phyloP scores from a whole-genome alignment of 192 early-diverging fungal species.

The Entomortierella chlamydospora region DNA sequence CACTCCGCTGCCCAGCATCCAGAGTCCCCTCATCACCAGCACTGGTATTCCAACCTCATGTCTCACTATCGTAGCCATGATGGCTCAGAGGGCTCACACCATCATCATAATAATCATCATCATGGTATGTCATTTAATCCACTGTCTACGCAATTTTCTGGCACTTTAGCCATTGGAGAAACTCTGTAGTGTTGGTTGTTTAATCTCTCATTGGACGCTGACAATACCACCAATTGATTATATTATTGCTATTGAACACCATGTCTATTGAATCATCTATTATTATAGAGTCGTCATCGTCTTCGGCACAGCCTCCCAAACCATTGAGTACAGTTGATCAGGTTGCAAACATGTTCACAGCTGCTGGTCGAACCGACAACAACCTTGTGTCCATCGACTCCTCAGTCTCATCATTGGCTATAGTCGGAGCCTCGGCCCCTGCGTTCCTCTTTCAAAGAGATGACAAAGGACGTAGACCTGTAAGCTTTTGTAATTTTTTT shows the following conservation, averaged over 20 bases:
- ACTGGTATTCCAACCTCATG: constrained; percentile 32
- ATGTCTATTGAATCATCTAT: neutral
- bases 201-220: no score
- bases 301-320: constrained; percentile 3
- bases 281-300: neutral
- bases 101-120: neutral
- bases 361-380: constrained; percentile 13
- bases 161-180: no score
- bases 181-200: no score
- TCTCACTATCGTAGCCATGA: constrained; percentile 5
- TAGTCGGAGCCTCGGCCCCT: constrained; percentile 39
- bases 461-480: constrained; percentile 46
- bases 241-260: no score
- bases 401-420: constrained; percentile 34
- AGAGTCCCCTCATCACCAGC: neutral
- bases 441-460: constrained; percentile 46
- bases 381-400: constrained; percentile 50
- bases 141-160: no score
- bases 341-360: constrained; percentile 32
- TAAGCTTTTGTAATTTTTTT: constrained; percentile 20
- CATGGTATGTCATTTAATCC: neutral
- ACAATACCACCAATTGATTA: no score
- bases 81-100: constrained; percentile 1
- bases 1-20: neutral
- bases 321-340: constrained; percentile 21